These are phyloP conservation scores for Cryptococcus deneoformans DNA, from an alignment of 1,284 basidiomycete species.

Conservation along the genomic window DNA sequence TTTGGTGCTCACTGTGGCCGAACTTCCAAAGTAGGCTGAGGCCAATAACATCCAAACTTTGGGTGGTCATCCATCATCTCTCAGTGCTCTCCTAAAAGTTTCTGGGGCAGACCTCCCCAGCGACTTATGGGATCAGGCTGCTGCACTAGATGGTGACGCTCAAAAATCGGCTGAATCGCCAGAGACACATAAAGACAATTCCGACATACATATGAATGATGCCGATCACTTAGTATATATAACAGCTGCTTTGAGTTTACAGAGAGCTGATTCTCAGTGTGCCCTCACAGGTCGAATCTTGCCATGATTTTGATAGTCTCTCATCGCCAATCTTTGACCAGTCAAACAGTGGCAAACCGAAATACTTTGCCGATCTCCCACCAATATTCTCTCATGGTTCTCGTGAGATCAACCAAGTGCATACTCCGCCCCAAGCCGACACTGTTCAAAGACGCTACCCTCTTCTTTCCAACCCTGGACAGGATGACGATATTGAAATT, in stretches of 20 bases:
- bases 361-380: not conserved
- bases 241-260: no score
- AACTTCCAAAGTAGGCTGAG: slow-evolving; percentile 10
- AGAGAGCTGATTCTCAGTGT: not conserved
- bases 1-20: no score
- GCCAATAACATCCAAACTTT: slow-evolving; percentile 18
- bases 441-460: not conserved
- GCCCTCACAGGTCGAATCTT: not conserved
- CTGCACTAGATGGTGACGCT: slow-evolving; percentile 1
- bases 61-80: slow-evolving; percentile 6
- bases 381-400: not conserved
- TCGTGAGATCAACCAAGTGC: not conserved
- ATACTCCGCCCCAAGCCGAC: not conserved
- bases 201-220: no score
- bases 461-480: not conserved
- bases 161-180: slow-evolving; percentile 6
- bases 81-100: slow-evolving; percentile 4
- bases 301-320: not conserved
- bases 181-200: slow-evolving; percentile 1
- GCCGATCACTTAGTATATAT: no score
- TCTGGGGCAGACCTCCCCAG: slow-evolving; percentile 7
- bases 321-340: not conserved
- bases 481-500: not conserved
- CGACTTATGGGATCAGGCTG: slow-evolving; percentile 6
- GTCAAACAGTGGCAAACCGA: not conserved